Evolutionary conservation across 306 rosid genomes (phyloP).

Genomic region (Cucurbita argyrosperma): DNA sequence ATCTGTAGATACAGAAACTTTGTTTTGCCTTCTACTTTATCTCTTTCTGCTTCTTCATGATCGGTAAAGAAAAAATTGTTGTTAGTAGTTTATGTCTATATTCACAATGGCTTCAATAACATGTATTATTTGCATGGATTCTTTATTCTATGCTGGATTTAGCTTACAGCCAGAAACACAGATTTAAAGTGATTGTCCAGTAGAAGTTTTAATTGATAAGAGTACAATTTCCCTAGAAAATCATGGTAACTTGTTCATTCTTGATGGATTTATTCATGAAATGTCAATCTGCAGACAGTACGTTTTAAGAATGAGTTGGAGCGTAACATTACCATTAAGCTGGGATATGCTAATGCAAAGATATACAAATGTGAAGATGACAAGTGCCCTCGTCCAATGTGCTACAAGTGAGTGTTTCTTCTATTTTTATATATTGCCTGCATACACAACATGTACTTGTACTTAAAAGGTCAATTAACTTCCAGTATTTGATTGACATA

Average conservation of each 20-base stretch:
- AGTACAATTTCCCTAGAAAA: background rate
- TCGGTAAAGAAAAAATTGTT: background rate
- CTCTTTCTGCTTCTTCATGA: background rate
- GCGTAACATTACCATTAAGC: slow-evolving; percentile 90
- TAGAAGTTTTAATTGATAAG: background rate
- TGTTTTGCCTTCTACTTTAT: background rate
- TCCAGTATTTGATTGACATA: slow-evolving; percentile 5
- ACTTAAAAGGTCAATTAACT: slow-evolving; percentile 1
- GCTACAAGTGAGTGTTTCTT: slow-evolving; percentile 65
- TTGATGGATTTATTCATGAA: background rate
- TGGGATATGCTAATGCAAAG: slow-evolving; percentile 96
- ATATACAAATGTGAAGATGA: slow-evolving; percentile 89
- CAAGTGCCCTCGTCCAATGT: slow-evolving; percentile 81
- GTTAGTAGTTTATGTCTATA: background rate
- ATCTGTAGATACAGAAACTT: background rate
- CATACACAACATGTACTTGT: background rate
- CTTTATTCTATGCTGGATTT: background rate
- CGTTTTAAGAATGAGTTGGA: slow-evolving; percentile 95
- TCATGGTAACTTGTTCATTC: background rate
- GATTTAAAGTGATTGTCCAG: background rate
- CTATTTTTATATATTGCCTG: background rate
- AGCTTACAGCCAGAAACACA: background rate
- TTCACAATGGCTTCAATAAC: background rate
- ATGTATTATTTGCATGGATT: background rate
- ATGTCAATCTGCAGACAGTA: slow-evolving; percentile 21